These are phyloP conservation scores for Insectozyma bohioensis DNA, from an alignment of 1,139 yeast species.

Conservation along the genomic window DNA sequence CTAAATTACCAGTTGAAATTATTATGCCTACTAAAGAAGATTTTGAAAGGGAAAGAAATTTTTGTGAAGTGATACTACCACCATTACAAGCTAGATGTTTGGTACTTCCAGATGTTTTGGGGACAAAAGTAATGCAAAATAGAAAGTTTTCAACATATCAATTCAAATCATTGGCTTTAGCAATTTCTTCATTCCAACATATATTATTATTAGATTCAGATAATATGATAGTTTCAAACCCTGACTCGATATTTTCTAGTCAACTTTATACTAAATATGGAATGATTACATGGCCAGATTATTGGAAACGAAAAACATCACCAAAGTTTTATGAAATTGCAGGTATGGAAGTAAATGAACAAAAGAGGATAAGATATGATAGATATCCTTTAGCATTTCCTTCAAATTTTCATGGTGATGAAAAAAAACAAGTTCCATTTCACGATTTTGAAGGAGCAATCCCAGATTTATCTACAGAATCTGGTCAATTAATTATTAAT, in stretches of 20 bases:
- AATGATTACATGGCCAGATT: slow-evolving; percentile 79
- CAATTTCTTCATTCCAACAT: slow-evolving; percentile 43
- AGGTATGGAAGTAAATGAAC: slow-evolving; percentile 35
- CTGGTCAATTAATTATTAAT: slow-evolving; percentile 58
- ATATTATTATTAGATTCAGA: slow-evolving; percentile 45
- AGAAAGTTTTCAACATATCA: slow-evolving; percentile 39
- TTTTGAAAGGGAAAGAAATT: slow-evolving; percentile 27
- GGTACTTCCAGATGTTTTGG: slow-evolving; percentile 36
- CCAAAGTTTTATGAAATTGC: slow-evolving; percentile 71
- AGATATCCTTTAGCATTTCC: slow-evolving; percentile 20
- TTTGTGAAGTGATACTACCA: slow-evolving; percentile 27
- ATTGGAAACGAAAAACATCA: slow-evolving; percentile 72
- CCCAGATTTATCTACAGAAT: slow-evolving; percentile 63
- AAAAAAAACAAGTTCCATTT: slow-evolving; percentile 22
- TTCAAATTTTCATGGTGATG: slow-evolving; percentile 13
- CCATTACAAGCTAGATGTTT: slow-evolving; percentile 30
- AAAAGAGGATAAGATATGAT: slow-evolving; percentile 23
- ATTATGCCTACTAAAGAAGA: slow-evolving; percentile 35
- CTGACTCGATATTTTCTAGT: slow-evolving; percentile 47
- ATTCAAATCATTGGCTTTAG: slow-evolving; percentile 40
- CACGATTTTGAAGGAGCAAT: slow-evolving; percentile 59
- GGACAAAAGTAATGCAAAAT: slow-evolving; percentile 31
- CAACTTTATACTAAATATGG: slow-evolving; percentile 57
- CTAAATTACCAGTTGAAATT: slow-evolving; percentile 37
- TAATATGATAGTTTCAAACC: slow-evolving; percentile 36